Base-by-base conservation (phyloP, 2,329 filamentous ascomycete species). In the Colletotrichum chlorophyti region DNA sequence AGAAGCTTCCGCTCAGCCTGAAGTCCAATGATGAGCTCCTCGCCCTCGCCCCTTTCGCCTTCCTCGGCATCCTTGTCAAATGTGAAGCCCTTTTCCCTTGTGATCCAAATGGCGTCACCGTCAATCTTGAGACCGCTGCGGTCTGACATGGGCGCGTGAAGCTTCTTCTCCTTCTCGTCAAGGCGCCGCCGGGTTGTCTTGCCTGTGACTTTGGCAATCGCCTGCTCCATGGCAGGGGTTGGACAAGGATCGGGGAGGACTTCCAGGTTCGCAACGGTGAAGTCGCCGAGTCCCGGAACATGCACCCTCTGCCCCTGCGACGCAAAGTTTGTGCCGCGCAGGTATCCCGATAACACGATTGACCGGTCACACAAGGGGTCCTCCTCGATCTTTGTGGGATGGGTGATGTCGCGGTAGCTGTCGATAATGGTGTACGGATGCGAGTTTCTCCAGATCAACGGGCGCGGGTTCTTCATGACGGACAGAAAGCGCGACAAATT, bases 111-210 rank as follows among this genome's bases (percentile, higher is more conserved):
- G 7, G 94, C 93, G 74, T 99, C 95, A 61, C 96, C 96, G 65
- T 99, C 95, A 48, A 99, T 94, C 70, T 98, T 88, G 11, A 99
- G 85, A 67, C 95, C 95, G 64, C 93, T 96, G 29, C 97, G 93
- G 74, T 99, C 95, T 23, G 93, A 97, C 94, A 99, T 98, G 29
- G 95, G 96, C 3, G 95, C 96, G 74, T 97, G 96, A 5, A 99
- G 79, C 66, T 96, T 86, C 77, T 97, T 97, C 70, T 99, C 94
- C 76, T 98, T 99, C 70, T 99, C 95, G 27, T 96, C 95, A 12
- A 99, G 77, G 54, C 93, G 84, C 68, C 89, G 87, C 63, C 93
- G 82, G 35, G 88, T 89, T 29, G 88, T 88, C 73, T 96, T 97
- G 3, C 94, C 94, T 0, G 88, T 88, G 2, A 87, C 85, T 70